Evolutionary conservation across 2,329 filamentous ascomycete genomes (phyloP).

Genomic region (Nemania sp.): DNA sequence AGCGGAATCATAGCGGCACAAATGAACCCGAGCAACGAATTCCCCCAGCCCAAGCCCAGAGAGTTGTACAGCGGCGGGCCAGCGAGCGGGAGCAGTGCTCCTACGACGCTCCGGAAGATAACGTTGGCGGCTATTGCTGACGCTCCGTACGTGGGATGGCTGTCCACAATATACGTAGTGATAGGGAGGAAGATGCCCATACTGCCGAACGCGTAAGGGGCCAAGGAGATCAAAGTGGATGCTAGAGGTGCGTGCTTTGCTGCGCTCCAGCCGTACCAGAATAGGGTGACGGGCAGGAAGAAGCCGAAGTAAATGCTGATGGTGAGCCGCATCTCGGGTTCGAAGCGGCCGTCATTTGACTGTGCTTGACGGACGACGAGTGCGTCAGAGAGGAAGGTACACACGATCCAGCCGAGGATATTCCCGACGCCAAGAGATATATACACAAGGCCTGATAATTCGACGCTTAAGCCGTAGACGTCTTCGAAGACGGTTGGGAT

Average conservation of each 20-base stretch:
- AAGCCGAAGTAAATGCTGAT: too few relatives aligned
- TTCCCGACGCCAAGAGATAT: constrained; percentile 51
- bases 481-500: constrained; percentile 54
- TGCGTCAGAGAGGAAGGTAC: constrained; percentile 49
- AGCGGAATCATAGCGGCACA: background rate
- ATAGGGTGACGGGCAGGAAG: constrained; percentile 35
- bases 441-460: constrained; percentile 54
- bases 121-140: constrained; percentile 42
- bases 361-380: constrained; percentile 51
- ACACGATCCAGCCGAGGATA: constrained; percentile 44
- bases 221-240: constrained; percentile 36
- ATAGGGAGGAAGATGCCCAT: constrained; percentile 39
- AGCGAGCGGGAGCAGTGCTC: constrained; percentile 47
- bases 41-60: constrained; percentile 53
- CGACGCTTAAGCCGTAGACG: constrained; percentile 51
- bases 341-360: constrained; percentile 42
- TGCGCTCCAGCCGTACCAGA: constrained; percentile 41
- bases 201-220: constrained; percentile 38
- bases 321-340: constrained; percentile 40
- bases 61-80: constrained; percentile 43
- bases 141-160: constrained; percentile 39
- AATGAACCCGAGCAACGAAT: constrained; percentile 54
- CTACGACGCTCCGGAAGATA: constrained; percentile 42
- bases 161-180: constrained; percentile 43
- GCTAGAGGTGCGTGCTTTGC: constrained; percentile 36